Conservation (phyloP, 345 rosid species). For the Rhodamnia rubescens region DNA sequence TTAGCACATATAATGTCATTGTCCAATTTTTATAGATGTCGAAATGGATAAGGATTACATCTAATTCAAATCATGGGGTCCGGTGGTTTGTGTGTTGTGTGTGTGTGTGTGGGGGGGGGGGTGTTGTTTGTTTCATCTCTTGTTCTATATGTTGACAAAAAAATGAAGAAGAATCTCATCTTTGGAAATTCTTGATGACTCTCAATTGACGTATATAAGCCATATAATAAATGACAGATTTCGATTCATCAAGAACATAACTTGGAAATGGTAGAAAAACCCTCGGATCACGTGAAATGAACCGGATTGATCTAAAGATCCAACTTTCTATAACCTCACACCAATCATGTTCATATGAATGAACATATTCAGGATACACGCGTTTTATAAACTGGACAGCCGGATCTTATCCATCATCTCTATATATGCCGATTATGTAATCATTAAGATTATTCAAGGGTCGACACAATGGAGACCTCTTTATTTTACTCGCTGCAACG, state of each 20-base stretch:
- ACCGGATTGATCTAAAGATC: not conserved
- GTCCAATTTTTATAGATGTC: not conserved
- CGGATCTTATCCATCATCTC: not conserved
- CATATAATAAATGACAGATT: not conserved
- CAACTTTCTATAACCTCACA: not conserved
- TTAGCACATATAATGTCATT: not conserved
- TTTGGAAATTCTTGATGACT: not conserved
- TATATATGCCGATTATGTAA: not conserved
- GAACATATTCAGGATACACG: not conserved
- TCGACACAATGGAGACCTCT: too few species aligned
- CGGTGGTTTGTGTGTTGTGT: too few species aligned
- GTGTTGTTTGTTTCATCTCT: too few species aligned
- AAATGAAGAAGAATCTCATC: too few species aligned
- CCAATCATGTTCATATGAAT: not conserved
- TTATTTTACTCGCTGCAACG: too few species aligned
- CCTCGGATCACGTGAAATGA: not conserved
- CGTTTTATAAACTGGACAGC: not conserved
- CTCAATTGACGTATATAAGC: not conserved
- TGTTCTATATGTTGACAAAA: too few species aligned
- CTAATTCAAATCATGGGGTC: not conserved
- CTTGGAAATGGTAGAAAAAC: not conserved
- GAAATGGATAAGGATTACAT: not conserved
- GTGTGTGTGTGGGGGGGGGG: too few species aligned
- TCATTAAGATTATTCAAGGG: too few species aligned
- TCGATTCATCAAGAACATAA: not conserved